Base-by-base conservation (phyloP, 768 basidiomycete genomes). In the Termitomyces titanicus region DNA sequence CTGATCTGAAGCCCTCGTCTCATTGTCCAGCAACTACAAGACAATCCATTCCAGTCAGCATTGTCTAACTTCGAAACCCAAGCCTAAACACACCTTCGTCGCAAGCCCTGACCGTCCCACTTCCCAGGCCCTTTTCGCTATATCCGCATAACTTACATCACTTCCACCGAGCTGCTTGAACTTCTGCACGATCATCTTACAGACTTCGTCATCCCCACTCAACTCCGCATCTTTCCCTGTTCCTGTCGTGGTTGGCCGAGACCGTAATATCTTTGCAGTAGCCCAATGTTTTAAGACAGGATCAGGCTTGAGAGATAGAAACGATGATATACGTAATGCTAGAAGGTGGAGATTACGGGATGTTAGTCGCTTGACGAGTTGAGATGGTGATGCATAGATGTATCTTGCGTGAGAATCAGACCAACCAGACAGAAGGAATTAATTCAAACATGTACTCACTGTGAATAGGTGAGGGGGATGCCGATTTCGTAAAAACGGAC, bases 241-340 rank as follows among this genome's bases (percentile, higher is more conserved):
- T 17, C 78, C 82, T 24, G 79, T 76, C 0, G 81, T 70, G 0
- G 82, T 75, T 0, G 87, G 76, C 57, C 84, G 83, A 11, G 92
- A 85, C 15, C 81, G 83, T 46, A 84, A 69, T 54, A 99, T 97
- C 70, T 97, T 96, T 1, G 92, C 88, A 56, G 85, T 86, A 1
- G 97, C 97, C 97, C 97, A 99, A 66, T 98, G 96, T 59, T 87
- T 91, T 39, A 99, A 74, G 0, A 98, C 94, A 0, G 83, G 80
- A 59, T 94, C 89, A 0, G 94, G 89, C 49, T 90, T 88, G 43
- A 98, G 76, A 15, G 82, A 80, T 29, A 98, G 80, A 71, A 86
- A 94, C 1, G 83, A 79, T 2, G 95, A 94, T 59, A 98, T 86
- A 24, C 94, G 86, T 17, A 98, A 83, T 8, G 96, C 94, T 43